These are phyloP conservation scores for Diaporthe citri DNA, from an alignment of 2,329 filamentous ascomycete genomes.

Conservation along the genomic window DNA sequence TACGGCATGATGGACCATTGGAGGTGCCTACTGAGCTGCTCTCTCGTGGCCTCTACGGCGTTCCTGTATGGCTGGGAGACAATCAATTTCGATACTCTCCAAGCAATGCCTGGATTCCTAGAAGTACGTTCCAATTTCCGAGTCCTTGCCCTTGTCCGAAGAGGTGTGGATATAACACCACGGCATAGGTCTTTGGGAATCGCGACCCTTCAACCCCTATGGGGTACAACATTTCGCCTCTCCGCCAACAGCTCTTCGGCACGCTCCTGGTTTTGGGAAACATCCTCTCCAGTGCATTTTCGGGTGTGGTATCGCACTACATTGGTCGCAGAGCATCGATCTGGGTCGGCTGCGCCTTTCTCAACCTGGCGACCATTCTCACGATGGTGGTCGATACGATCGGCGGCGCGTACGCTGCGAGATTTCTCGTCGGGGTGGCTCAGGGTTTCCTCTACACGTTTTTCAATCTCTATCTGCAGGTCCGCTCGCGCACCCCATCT, in stretches of 20 bases:
- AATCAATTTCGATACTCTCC: conserved; percentile 9
- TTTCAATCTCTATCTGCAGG: conserved; percentile 16
- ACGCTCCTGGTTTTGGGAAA: neutral
- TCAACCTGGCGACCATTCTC: neutral
- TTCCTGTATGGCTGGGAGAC: conserved; percentile 1
- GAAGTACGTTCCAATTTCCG: neutral
- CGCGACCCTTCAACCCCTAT: conserved; percentile 5
- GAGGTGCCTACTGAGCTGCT: conserved; percentile 14
- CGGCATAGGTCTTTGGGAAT: conserved; percentile 11
- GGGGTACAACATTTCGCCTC: conserved; percentile 13
- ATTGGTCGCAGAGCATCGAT: conserved; percentile 8
- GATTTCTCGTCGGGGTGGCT: conserved; percentile 5
- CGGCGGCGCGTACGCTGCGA: neutral
- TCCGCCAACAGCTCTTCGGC: conserved; percentile 11
- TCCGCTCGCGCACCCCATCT: neutral
- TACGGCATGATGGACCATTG: conserved; percentile 1
- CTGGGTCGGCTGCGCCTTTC: neutral
- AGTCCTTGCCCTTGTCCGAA: no score
- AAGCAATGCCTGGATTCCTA: conserved; percentile 21
- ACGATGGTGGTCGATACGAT: conserved; percentile 19
- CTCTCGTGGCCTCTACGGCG: neutral
- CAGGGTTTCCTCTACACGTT: conserved; percentile 7
- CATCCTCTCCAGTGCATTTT: neutral
- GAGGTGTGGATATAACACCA: neutral
- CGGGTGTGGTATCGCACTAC: neutral